phyloP scores from a whole-genome alignment of 2,329 filamentous ascomycete genomes.

The Nigrograna mackinnonii region DNA sequence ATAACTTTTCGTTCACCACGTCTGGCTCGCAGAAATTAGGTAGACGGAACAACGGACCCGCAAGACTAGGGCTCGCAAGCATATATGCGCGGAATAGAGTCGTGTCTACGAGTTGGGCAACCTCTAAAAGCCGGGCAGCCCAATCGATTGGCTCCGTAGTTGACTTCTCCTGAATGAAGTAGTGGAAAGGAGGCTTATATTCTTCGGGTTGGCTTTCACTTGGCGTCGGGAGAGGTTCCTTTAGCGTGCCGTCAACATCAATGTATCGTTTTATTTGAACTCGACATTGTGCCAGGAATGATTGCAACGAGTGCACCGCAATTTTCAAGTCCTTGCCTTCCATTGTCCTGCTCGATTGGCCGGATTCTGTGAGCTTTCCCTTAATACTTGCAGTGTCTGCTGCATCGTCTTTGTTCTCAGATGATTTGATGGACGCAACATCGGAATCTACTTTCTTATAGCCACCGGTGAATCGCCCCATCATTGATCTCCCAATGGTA shows the following conservation, averaged over 20 bases:
- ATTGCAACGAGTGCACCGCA: slow-evolving; percentile 81
- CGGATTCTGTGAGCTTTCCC: slow-evolving; percentile 48
- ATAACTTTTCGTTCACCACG: slow-evolving; percentile 89
- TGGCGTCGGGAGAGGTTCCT: slow-evolving; percentile 57
- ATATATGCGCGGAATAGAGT: slow-evolving; percentile 94
- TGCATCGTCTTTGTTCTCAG: slow-evolving; percentile 57
- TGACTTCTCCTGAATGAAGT: slow-evolving; percentile 41
- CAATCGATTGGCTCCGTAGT: slow-evolving; percentile 55
- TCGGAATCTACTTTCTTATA: slow-evolving; percentile 54
- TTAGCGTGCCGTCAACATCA: slow-evolving; percentile 61
- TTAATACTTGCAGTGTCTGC: slow-evolving; percentile 62
- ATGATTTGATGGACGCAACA: slow-evolving; percentile 63
- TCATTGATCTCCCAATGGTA: slow-evolving; percentile 44
- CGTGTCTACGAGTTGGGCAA: slow-evolving; percentile 87
- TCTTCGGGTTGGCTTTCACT: slow-evolving; percentile 41
- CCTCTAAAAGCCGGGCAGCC: slow-evolving; percentile 71
- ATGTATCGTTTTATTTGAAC: slow-evolving; percentile 64
- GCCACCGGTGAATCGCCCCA: slow-evolving; percentile 52
- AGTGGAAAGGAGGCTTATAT: slow-evolving; percentile 47
- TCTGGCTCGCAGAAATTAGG: slow-evolving; percentile 97
- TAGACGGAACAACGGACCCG: slow-evolving; percentile 88
- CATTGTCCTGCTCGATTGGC: slow-evolving; percentile 52
- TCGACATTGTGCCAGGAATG: slow-evolving; percentile 86
- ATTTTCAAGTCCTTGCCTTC: slow-evolving; percentile 83
- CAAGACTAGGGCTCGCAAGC: slow-evolving; percentile 83